Conservation (phyloP, 805 yeast genomes). For the Saccharomycopsis fermentans region DNA sequence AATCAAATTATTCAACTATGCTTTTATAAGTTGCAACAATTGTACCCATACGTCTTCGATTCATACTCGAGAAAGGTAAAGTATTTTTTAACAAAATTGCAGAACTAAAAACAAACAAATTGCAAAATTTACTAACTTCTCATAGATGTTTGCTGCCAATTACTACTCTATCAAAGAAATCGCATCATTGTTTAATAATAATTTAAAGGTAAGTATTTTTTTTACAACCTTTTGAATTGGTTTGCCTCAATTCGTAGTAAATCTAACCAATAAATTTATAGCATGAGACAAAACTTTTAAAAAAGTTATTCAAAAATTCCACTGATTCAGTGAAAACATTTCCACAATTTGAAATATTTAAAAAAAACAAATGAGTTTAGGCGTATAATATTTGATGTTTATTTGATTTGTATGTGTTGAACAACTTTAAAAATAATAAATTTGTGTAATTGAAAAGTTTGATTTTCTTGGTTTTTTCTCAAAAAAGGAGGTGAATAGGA, state of each 20-base stretch:
- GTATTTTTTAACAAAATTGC: not conserved
- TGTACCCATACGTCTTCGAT: not conserved
- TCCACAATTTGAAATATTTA: not conserved
- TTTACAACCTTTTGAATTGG: not conserved
- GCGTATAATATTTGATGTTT: not conserved
- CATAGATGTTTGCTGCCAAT: not conserved
- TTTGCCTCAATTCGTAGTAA: not conserved
- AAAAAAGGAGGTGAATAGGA: too few relatives aligned
- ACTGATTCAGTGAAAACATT: not conserved
- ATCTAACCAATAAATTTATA: not conserved
- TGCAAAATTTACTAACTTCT: not conserved
- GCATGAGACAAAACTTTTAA: not conserved
- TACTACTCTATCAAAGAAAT: not conserved
- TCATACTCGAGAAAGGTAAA: not conserved
- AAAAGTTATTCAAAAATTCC: not conserved
- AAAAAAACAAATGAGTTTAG: not conserved
- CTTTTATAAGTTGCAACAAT: not conserved
- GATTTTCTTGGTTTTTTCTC: not conserved
- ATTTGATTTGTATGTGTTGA: not conserved
- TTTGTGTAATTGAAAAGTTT: not conserved
- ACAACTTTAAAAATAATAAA: not conserved
- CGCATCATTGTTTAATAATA: not conserved
- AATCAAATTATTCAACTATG: not conserved
- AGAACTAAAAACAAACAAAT: not conserved
- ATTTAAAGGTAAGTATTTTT: not conserved